phyloP scores from a whole-genome alignment of 345 rosid species.

The Rhizophora apiculata region DNA sequence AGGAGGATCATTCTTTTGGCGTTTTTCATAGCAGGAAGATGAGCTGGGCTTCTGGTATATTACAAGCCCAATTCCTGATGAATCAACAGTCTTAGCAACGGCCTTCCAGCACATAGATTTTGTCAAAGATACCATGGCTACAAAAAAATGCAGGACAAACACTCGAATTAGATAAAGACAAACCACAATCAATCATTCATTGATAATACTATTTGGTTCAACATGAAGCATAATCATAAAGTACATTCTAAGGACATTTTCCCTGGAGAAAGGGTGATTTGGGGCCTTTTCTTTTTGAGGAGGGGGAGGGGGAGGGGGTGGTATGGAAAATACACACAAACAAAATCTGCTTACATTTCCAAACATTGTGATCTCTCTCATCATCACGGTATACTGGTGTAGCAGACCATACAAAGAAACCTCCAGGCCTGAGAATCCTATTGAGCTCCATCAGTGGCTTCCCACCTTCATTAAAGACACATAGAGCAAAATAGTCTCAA shows the following conservation, averaged over 20 bases:
- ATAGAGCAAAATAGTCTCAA: constrained; percentile 10
- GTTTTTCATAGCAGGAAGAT: constrained; percentile 60
- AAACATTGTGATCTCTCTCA: constrained; percentile 59
- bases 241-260: background rate
- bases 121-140: constrained; percentile 77
- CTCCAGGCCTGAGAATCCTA: constrained; percentile 91
- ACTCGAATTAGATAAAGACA: constrained; percentile 6
- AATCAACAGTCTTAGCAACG: constrained; percentile 57
- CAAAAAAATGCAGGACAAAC: constrained; percentile 19
- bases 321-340: constrained; percentile 4
- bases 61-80: constrained; percentile 72
- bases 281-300: background rate
- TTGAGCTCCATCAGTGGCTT: constrained; percentile 87
- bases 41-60: constrained; percentile 77
- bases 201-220: background rate
- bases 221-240: background rate
- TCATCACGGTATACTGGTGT: constrained; percentile 76
- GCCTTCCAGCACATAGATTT: constrained; percentile 80
- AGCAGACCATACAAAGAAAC: constrained; percentile 95
- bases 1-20: constrained; percentile 55
- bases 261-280: background rate
- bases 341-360: constrained; percentile 41
- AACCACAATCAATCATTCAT: constrained; percentile 6
- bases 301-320: background rate
- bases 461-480: constrained; percentile 60